These are phyloP conservation scores for Peronosclerospora sorghi DNA, from an alignment of 352 stramenopile genomes.

Conservation along the genomic window DNA sequence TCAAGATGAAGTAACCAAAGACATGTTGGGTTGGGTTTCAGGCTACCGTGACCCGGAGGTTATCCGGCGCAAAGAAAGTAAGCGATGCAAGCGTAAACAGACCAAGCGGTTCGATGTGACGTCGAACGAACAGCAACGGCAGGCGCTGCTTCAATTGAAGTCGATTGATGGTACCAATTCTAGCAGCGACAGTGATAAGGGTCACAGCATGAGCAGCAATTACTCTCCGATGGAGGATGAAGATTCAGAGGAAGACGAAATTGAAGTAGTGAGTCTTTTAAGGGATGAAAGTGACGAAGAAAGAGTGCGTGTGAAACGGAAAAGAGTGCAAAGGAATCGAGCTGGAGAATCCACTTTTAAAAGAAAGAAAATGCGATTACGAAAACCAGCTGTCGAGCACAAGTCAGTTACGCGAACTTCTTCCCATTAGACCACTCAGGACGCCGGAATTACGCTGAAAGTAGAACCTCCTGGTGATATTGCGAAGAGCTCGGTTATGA, in stretches of 20 bases:
- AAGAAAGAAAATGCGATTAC: conserved; percentile 15
- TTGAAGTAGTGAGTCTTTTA: conserved; percentile 25
- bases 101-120: conserved; percentile 26
- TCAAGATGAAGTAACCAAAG: conserved; percentile 19
- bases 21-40: conserved; percentile 52
- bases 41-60: conserved; percentile 44
- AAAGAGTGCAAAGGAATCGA: conserved; percentile 19
- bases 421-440: not conserved
- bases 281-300: conserved; percentile 35
- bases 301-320: conserved; percentile 7
- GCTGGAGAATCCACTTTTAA: conserved; percentile 1
- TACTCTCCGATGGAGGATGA: conserved; percentile 12
- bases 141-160: conserved; percentile 25
- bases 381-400: conserved; percentile 12
- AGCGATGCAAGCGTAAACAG: conserved; percentile 30
- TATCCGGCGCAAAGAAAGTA: conserved; percentile 40
- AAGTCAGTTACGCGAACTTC: conserved; percentile 7
- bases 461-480: not conserved
- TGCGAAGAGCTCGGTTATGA: not conserved
- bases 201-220: conserved; percentile 26
- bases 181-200: conserved; percentile 23
- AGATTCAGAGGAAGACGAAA: too few species aligned
- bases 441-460: not conserved
- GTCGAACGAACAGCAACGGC: conserved; percentile 30
- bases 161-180: conserved; percentile 5